Base-by-base conservation (phyloP, 2,329 filamentous ascomycete species). In the Chaetomium globosum region DNA sequence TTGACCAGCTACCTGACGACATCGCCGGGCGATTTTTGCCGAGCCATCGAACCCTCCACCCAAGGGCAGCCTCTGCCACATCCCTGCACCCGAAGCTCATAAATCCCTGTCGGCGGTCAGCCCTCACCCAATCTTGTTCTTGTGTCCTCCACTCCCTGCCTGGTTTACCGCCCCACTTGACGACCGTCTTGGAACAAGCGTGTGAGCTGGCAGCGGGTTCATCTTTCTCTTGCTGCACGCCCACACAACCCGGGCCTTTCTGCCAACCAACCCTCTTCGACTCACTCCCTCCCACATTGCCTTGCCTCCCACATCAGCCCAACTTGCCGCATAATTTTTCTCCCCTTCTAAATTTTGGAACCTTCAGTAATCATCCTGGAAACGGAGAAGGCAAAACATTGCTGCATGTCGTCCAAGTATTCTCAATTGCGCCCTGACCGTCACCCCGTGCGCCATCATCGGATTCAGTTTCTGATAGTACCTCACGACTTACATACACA, bases 141-240 rank as follows among this genome's bases (percentile, higher is more conserved):
- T 59, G 58, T 49, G 51, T 31, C 52, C 39, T 68, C 59, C 60
- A 33, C 66, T 70, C 67, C 66, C 69, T 70, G 68, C 64, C 65
- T 67, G 66, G 46, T 43, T 33, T 31, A 23, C 30, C 48, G 67
- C 67, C 65, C 69, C 70, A 70, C 70, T 63, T 56, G 61, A 55
- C 60, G 67, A 65, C 68, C 56, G 59, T 67, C 68, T 71, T 70
- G 69, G 68, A 71, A 71, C 67, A 67, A 67, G 70, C 62, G 69
- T 68, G 71, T 72, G 71, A 69, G 69, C 69, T 72, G 70, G 70
- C 71, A 70, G 65, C 46, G 58, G 61, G 54, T 66, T 60, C 64
- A 69, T 65, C 67, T 65, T 65, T 64, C 56, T 54, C 58, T 65
- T 64, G 65, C 66, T 56, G 66, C 69, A 66, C 58, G 53, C 64